Base-by-base conservation (phyloP, 2,329 filamentous ascomycete species). In the Colletotrichum phormii region DNA sequence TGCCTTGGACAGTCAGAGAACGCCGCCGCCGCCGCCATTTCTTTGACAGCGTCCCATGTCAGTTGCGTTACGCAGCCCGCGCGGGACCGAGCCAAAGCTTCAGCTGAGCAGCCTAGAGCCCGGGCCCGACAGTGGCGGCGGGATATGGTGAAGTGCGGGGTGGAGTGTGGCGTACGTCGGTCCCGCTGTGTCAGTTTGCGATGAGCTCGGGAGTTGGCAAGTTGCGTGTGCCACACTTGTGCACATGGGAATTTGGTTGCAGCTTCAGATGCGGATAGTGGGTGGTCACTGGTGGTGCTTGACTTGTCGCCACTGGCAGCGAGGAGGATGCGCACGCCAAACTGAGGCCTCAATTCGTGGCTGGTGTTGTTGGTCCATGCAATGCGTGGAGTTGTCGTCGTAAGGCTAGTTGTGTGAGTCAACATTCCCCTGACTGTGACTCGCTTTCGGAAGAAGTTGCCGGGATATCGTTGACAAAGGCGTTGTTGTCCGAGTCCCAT, bases 341-440 rank as follows among this genome's bases (percentile, higher is more conserved):
- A 35, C 26, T 42, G 59, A 72, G 66, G 65, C 60, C 70, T 64
- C 60, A 60, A 11, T 33, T 31, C 33, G 22, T 6, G 8, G 35
- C 13, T 46, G 31, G 65, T 64, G 24, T 64, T 33, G 46, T 24
- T 51, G 64, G 49, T 37, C 42, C 24, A 37, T 29, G 22, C 53
- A 29, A 26, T 72, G 26, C 54, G 70, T 11, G 66, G 59, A 70
- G 54, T 13, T 53, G 54, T 70, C 53, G 66, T 70, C 53, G 66
- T 70, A 59, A 64, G 70, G 67, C 60, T 55, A 35, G 35, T 46
- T 65, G 35, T 70, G 26, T 70, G 70, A 72, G 70, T 72, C 59
- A 57, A 60, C 22, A 49, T 60, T 54, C 60, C 54, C 59, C 54
- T 35, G 60, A 49, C 7, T 12, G 31, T 72, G 46, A 35, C 53